These are phyloP conservation scores for Noccaea bulbosa DNA, from an alignment of 345 rosid species.

Conservation along the genomic window DNA sequence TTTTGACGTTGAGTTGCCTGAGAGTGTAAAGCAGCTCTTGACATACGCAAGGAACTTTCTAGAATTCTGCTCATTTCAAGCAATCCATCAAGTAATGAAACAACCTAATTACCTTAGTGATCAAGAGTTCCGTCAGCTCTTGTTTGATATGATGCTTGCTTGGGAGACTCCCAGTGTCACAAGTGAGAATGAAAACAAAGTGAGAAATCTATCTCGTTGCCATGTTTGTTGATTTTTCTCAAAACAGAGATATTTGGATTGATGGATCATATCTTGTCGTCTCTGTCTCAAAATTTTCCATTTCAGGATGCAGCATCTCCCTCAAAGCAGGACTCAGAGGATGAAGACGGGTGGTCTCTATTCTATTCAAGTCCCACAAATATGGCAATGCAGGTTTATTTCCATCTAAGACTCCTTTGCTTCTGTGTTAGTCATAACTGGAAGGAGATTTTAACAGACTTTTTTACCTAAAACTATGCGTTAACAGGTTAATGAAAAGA, in stretches of 20 bases:
- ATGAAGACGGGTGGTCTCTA: slow-evolving; percentile 75
- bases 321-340: slow-evolving; percentile 56
- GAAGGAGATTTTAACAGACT: background rate
- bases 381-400: slow-evolving; percentile 82
- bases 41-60: slow-evolving; percentile 73
- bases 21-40: slow-evolving; percentile 68
- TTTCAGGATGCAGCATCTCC: slow-evolving; percentile 59
- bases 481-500: slow-evolving; percentile 76
- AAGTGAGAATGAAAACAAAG: slow-evolving; percentile 50
- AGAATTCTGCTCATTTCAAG: slow-evolving; percentile 80
- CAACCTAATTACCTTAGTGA: slow-evolving; percentile 71
- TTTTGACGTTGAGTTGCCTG: slow-evolving; percentile 77
- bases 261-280: background rate
- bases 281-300: slow-evolving; percentile 28
- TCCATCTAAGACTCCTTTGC: slow-evolving; percentile 21
- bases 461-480: background rate
- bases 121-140: slow-evolving; percentile 70
- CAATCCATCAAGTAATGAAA: slow-evolving; percentile 53
- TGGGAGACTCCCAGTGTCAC: slow-evolving; percentile 81
- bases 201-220: slow-evolving; percentile 42
- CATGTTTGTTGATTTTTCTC: slow-evolving; percentile 6
- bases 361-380: slow-evolving; percentile 79
- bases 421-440: too few relatives aligned
- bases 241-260: background rate
- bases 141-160: slow-evolving; percentile 98